Evolutionary conservation across 2,329 filamentous ascomycete genomes (phyloP), one percentile per base, ranked within the genome.

Genomic region (Septoria linicola): DNA sequence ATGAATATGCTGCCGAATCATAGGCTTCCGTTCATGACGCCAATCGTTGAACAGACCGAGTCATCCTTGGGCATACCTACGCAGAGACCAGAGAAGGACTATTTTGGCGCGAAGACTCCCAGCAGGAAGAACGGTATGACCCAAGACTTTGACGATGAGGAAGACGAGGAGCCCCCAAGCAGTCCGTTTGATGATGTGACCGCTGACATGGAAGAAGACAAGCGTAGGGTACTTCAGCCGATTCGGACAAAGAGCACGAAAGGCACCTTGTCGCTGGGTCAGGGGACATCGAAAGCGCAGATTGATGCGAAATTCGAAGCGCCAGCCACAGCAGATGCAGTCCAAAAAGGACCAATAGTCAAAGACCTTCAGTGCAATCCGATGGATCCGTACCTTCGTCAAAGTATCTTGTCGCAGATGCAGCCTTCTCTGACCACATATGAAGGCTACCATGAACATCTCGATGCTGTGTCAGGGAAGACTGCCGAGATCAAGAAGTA

Each of bases 1-100:
- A 82, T 89, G 65, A 80, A 75, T 30, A 80, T 90, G 68, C 79
- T 85, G 69, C 89, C 90, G 53, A 95, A 96, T 65, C 96, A 91
- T 70, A 85, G 91, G 48, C 77, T 97, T 8, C 93, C 92, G 2
- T 99, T 97, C 69, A 97, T 99, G 93, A 99, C 93, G 0, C 93
- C 93, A 1, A 99, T 99, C 59, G 92, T 93, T 1, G 93, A 99
- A 70, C 85, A 89, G 63, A 99, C 93, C 0, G 93, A 99, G 70
- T 87, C 85, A 8, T 96, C 91, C 0, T 73, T 97, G 4, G 85
- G 85, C 30, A 72, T 85, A 35, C 80, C 81, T 3, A 83, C 80
- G 21, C 78, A 81, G 45, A 72, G 77, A 58, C 66, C 76, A 48
- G 76, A 62, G 31, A 80, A 80, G 68, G 79, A 79, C 59, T 80